Conservation (phyloP, 495 filamentous ascomycete species). For the Letharia lupina region DNA sequence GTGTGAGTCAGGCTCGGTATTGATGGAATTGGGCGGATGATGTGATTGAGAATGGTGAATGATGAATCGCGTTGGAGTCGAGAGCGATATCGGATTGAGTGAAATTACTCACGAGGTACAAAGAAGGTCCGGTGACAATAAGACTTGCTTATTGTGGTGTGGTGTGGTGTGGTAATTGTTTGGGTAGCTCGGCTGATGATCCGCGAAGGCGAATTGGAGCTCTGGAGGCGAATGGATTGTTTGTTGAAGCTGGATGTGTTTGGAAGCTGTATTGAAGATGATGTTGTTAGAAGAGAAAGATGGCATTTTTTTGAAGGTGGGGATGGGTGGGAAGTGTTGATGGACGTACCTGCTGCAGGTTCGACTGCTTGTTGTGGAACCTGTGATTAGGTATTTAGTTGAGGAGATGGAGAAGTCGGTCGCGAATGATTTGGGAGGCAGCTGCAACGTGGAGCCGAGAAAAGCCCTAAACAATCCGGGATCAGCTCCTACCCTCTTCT, state of each 20-base stretch:
- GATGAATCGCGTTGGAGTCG: conserved; percentile 4
- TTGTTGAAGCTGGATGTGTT: neutral
- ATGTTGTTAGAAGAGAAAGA: conserved; percentile 20
- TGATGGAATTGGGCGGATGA: conserved; percentile 25
- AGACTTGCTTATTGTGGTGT: conserved; percentile 23
- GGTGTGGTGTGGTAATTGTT: conserved; percentile 7
- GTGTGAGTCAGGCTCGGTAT: conserved; percentile 21
- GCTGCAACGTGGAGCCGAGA: conserved; percentile 2
- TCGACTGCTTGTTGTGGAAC: neutral
- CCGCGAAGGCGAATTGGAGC: conserved; percentile 20
- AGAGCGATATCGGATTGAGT: conserved; percentile 5
- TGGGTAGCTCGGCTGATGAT: conserved; percentile 24
- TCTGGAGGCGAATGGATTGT: conserved; percentile 23
- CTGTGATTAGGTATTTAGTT: neutral
- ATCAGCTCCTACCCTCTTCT: neutral
- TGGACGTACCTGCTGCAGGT: neutral
- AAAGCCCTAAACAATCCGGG: neutral
- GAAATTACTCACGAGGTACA: conserved; percentile 29
- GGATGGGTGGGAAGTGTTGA: neutral
- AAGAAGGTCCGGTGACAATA: conserved; percentile 25
- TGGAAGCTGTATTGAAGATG: conserved; percentile 18
- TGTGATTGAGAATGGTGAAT: conserved; percentile 22
- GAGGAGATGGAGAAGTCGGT: neutral
- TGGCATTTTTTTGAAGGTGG: neutral
- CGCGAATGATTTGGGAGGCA: conserved; percentile 1